Evolutionary conservation across 768 basidiomycete genomes (phyloP).

Genomic region (Agrocybe pediades): DNA sequence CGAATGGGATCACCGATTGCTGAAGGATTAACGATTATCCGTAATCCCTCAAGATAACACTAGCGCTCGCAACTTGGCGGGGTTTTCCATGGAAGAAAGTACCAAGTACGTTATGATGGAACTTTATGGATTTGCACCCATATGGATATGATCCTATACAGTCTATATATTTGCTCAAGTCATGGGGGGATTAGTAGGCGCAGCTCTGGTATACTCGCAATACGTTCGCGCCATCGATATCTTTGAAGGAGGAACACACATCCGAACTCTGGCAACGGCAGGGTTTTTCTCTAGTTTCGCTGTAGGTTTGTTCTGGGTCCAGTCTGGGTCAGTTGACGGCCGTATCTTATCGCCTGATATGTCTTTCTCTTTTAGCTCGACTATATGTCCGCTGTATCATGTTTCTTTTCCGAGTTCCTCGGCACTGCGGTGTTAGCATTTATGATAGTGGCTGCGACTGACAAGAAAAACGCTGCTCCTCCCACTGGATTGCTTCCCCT

Average conservation of each 20-base stretch:
- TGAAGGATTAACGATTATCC: too few species aligned
- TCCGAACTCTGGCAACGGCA: slow-evolving; percentile 59
- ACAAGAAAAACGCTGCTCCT: slow-evolving; percentile 53
- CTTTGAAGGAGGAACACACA: slow-evolving; percentile 54
- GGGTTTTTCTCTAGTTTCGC: slow-evolving; percentile 62
- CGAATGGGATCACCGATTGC: too few species aligned
- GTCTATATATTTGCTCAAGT: slow-evolving; percentile 50
- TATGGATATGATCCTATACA: not conserved
- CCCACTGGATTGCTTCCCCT: slow-evolving; percentile 51
- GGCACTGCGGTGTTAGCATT: slow-evolving; percentile 58
- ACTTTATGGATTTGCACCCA: not conserved
- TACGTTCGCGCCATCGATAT: slow-evolving; percentile 70
- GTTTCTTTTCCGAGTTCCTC: slow-evolving; percentile 55
- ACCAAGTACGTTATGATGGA: slow-evolving; percentile 47
- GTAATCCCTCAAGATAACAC: slow-evolving; percentile 68
- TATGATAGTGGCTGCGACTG: slow-evolving; percentile 53
- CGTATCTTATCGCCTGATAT: not conserved
- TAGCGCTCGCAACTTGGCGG: slow-evolving; percentile 69
- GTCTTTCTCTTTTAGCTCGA: slow-evolving; percentile 12
- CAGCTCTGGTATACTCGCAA: slow-evolving; percentile 59
- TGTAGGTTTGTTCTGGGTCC: slow-evolving; percentile 42
- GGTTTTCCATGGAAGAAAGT: slow-evolving; percentile 83
- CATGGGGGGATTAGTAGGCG: slow-evolving; percentile 63
- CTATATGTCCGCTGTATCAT: slow-evolving; percentile 40
- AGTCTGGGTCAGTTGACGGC: too few species aligned